A percentile compares a stretch with the other conserved stretches of the same genome.
phyloP scores from a whole-genome alignment of 805 yeast genomes.

The Gaillardinia entomophila region DNA sequence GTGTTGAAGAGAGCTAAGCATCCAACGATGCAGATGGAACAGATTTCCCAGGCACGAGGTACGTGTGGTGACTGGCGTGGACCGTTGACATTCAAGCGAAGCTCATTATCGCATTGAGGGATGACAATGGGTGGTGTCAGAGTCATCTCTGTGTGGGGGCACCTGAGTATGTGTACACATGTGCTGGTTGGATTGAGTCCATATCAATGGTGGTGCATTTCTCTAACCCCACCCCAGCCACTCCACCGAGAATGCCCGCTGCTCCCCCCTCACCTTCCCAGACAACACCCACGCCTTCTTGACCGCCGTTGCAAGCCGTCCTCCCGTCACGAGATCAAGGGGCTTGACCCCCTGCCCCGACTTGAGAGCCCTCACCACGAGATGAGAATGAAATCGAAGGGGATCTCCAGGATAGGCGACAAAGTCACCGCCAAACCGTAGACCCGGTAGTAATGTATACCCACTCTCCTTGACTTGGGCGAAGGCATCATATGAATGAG shows the following conservation, averaged over 20 bases:
- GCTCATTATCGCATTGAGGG: neutral
- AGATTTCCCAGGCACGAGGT: no score
- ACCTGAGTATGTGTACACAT: conserved; percentile 1
- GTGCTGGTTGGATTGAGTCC: conserved; percentile 1
- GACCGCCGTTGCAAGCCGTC: conserved; percentile 87
- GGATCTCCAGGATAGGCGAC: conserved; percentile 96
- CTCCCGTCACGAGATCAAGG: conserved; percentile 68
- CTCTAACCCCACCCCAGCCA: no score
- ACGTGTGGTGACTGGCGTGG: no score
- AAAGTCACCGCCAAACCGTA: conserved; percentile 85
- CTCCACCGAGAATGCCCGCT: no score
- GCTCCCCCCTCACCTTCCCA: conserved; percentile 20
- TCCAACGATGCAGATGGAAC: no score
- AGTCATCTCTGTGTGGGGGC: conserved; percentile 9
- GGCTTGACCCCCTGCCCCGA: conserved; percentile 46
- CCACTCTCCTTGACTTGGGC: conserved; percentile 37
- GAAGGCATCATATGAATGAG: no score
- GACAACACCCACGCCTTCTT: conserved; percentile 75
- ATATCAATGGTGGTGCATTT: no score
- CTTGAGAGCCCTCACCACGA: conserved; percentile 45
- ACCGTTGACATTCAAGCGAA: no score
- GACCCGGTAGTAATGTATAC: conserved; percentile 71
- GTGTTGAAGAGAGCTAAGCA: no score
- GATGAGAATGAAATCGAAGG: conserved; percentile 80
- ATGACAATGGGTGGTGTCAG: conserved; percentile 3